phyloP scores from a whole-genome alignment of 1,284 basidiomycete species.

The Cutaneotrichosporon cyanovorans region DNA sequence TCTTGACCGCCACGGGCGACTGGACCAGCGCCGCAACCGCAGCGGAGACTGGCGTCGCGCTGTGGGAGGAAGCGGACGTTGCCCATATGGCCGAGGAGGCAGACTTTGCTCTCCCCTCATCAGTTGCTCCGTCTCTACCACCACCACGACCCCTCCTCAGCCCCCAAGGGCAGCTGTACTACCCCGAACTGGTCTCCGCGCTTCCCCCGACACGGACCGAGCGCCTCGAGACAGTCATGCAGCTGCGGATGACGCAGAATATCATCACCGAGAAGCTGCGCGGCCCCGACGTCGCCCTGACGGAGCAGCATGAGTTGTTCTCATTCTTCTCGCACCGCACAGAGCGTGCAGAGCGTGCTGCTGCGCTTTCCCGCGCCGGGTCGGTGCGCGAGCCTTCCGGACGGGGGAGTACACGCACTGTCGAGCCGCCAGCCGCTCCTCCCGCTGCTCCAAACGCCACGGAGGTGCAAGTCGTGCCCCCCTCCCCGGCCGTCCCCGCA shows the following conservation, averaged over 20 bases:
- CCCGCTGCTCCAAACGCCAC: no score
- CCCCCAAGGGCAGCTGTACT: not conserved
- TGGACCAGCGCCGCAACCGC: constrained; percentile 72
- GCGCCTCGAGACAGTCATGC: constrained; percentile 59
- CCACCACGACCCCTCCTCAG: constrained; percentile 1
- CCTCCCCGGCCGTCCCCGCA: not conserved
- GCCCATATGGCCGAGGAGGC: constrained; percentile 15
- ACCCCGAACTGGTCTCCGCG: not conserved
- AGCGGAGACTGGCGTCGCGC: constrained; percentile 60
- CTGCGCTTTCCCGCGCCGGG: no score
- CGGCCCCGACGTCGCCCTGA: constrained; percentile 75
- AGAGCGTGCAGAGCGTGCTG: not conserved
- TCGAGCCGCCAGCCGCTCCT: not conserved
- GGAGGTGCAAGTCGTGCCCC: no score
- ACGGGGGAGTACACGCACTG: not conserved
- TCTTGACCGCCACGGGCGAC: constrained; percentile 71
- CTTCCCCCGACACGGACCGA: not conserved
- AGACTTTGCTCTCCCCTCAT: constrained; percentile 3
- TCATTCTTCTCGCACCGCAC: constrained; percentile 55
- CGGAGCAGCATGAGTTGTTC: constrained; percentile 78
- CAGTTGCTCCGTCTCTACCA: no score
- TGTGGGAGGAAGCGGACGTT: constrained; percentile 50
- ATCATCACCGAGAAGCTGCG: constrained; percentile 74
- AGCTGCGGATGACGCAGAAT: constrained; percentile 80
- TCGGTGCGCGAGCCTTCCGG: not conserved